Conservation (phyloP, 345 rosid species). For the Boechera stricta region DNA sequence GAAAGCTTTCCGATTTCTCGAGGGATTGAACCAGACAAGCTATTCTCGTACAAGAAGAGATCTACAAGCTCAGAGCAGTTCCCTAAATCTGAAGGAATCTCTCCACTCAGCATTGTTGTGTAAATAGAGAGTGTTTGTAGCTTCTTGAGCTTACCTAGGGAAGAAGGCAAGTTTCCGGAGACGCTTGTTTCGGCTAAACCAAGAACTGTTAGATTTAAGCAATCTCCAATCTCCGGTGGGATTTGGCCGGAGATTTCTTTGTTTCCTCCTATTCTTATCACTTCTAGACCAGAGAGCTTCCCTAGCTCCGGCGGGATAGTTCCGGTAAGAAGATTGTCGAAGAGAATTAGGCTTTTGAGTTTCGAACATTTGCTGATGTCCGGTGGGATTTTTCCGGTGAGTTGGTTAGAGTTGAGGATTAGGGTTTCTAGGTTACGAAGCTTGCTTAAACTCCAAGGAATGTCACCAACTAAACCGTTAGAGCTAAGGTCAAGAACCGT, state of each 20-base stretch:
- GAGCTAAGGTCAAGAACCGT: conserved; percentile 61
- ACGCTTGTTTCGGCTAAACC: conserved; percentile 81
- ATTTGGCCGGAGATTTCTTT: conserved; percentile 68
- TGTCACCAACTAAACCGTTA: conserved; percentile 65
- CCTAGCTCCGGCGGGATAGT: conserved; percentile 76
- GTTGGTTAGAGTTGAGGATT: conserved; percentile 74
- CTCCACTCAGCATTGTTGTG: conserved; percentile 82
- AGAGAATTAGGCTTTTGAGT: conserved; percentile 62
- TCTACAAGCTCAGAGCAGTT: conserved; percentile 86
- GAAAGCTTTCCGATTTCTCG: conserved; percentile 66
- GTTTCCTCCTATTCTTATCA: conserved; percentile 86
- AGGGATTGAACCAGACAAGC: conserved; percentile 85
- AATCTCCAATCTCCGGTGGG: conserved; percentile 79
- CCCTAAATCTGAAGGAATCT: conserved; percentile 81
- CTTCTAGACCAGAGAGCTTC: conserved; percentile 62
- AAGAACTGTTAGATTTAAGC: conserved; percentile 71
- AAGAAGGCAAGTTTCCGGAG: conserved; percentile 74
- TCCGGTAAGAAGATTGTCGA: conserved; percentile 73
- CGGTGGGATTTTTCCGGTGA: conserved; percentile 81
- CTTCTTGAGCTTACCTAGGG: conserved; percentile 72
- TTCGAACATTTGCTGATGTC: conserved; percentile 58
- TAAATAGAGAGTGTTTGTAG: conserved; percentile 75
- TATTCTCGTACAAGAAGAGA: conserved; percentile 78
- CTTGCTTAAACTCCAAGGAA: conserved; percentile 66
- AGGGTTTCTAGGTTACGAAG: conserved; percentile 62